Evolutionary conservation across 1,139 yeast species (phyloP), one percentile per base, ranked within the genome.

Genomic region (Yamadazyma epiphylla): DNA sequence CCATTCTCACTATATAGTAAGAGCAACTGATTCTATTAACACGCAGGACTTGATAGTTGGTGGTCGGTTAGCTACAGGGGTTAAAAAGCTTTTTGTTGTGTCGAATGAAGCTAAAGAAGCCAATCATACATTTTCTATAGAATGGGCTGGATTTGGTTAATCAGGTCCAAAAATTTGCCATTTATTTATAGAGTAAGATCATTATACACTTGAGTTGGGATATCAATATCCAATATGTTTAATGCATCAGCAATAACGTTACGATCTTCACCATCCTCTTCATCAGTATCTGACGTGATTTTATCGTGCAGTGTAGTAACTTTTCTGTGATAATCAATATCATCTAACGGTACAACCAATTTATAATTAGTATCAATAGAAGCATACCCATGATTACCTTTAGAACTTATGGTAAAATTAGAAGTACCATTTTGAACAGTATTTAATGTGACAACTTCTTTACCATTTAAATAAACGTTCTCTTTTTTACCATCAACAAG

Each of bases 21-120:
- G 77, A 31, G 70, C 79, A 1, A 49, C 63, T 3, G 72, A 65
- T 19, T 66, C 68, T 28, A 49, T 66, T 38, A 61, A 70, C 22
- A 62, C 84, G 31, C 46, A 72, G 33, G 79, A 77, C 32, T 53
- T 88, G 19, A 77, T 87, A 1, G 80, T 82, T 15, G 88, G 95
- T 15, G 96, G 97, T 0, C 65, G 98, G 41, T 59, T 91, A 33
- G 96, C 96, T 1, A 88, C 97, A 0, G 82, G 94, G 1, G 97
- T 91, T 8, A 89, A 91, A 53, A 91, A 91, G 54, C 67, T 83
- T 22, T 84, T 88, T 84, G 74, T 85, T 7, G 55, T 89, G 5
- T 77, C 80, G 4, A 24, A 27, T 15, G 33, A 29, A 13, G n/a
- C 25, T 5, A 27, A 22, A 3, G 28, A 15, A n/a, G 11, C 15